Percentiles rank a stretch among this genome's conserved stretches.
Conservation (phyloP, 2,329 filamentous ascomycete genomes). For the Zalaria sp. region DNA sequence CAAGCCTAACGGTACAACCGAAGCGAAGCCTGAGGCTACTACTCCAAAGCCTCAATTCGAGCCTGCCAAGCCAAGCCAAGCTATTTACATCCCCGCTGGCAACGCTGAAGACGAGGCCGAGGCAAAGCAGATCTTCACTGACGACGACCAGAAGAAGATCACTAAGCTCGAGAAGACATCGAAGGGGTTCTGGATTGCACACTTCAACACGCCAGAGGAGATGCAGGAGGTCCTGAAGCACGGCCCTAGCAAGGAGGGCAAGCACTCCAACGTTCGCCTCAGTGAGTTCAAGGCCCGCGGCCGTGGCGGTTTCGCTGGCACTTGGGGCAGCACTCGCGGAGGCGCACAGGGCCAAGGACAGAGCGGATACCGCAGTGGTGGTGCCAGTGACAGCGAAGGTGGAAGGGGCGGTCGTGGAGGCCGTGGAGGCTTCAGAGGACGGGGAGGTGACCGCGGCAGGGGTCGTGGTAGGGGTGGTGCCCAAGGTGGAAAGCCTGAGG, state of each 20-base stretch:
- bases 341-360: conserved; percentile 30
- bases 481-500: conserved; percentile 9
- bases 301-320: conserved; percentile 35
- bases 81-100: conserved; percentile 64
- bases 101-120: conserved; percentile 58
- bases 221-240: conserved; percentile 66
- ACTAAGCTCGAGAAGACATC: conserved; percentile 54
- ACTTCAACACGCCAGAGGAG: conserved; percentile 68
- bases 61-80: conserved; percentile 53
- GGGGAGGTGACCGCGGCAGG: conserved; percentile 18
- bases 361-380: conserved; percentile 66
- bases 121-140: conserved; percentile 58
- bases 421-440: conserved; percentile 39
- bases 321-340: conserved; percentile 51
- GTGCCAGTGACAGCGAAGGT: conserved; percentile 53
- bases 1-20: conserved; percentile 33
- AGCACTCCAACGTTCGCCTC: conserved; percentile 46
- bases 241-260: conserved; percentile 45
- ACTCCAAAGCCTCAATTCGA: conserved; percentile 22
- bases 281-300: conserved; percentile 52
- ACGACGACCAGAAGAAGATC: conserved; percentile 75
- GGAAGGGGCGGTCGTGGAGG: conserved; percentile 46
- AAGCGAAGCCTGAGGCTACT: conserved; percentile 9
- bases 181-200: conserved; percentile 69
- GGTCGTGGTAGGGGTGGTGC: conserved; percentile 12